phyloP scores from a whole-genome alignment of 1,284 basidiomycete genomes.

The Sporisorium graminicola region DNA sequence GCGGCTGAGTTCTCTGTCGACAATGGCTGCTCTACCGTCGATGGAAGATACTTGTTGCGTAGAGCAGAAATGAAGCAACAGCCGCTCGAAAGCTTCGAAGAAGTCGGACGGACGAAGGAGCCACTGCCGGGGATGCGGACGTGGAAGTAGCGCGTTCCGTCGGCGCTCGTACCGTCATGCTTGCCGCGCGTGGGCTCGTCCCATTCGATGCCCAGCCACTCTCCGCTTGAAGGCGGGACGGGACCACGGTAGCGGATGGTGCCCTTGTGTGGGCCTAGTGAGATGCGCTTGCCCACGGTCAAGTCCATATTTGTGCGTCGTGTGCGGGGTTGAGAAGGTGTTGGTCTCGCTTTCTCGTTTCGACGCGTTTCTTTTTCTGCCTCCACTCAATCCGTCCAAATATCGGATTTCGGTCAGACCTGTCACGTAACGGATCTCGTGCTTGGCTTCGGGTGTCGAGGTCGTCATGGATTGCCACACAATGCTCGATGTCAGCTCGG shows the following conservation, averaged over 20 bases:
- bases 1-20: not conserved
- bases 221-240: conserved; percentile 77
- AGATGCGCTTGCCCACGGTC: conserved; percentile 48
- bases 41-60: conserved; percentile 57
- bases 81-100: conserved; percentile 52
- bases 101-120: conserved; percentile 56
- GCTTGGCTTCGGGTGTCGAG: not conserved
- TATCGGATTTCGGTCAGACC: conserved; percentile 11
- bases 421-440: conserved; percentile 4
- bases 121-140: conserved; percentile 49
- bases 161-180: conserved; percentile 82
- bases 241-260: conserved; percentile 80
- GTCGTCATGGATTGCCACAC: conserved; percentile 14
- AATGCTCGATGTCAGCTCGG: not conserved
- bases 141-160: conserved; percentile 81
- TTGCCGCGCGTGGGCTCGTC: conserved; percentile 86
- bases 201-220: conserved; percentile 96
- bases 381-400: not conserved
- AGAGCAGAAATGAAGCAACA: conserved; percentile 81
- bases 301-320: conserved; percentile 15
- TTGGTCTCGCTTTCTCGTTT: conserved; percentile 21
- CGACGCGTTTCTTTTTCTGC: not conserved
- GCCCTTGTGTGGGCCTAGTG: conserved; percentile 48
- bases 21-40: conserved; percentile 3
- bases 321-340: not conserved